Conservation (phyloP, 164 flowering plant species). For the Saururus chinensis region DNA sequence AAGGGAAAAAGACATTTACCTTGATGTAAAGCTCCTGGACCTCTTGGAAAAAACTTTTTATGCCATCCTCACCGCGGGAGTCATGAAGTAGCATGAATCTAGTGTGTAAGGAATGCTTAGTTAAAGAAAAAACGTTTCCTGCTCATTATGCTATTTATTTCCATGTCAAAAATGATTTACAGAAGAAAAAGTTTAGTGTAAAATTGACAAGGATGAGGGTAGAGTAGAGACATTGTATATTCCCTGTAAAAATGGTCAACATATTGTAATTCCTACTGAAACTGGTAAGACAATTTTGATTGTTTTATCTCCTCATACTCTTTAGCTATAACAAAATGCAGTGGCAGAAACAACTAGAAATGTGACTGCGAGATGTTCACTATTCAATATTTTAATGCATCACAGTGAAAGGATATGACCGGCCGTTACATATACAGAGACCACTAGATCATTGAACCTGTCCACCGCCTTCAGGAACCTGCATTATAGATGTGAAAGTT, state of each 20-base stretch:
- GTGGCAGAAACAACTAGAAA: no score
- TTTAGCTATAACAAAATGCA: no score
- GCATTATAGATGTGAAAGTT: slow-evolving; percentile 5
- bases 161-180: neutral
- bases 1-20: no score
- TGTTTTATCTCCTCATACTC: no score
- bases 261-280: no score
- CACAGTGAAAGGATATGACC: slow-evolving; percentile 57
- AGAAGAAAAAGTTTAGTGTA: no score
- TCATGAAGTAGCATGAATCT: slow-evolving; percentile 96
- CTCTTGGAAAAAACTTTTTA: slow-evolving; percentile 96
- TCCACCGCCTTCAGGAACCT: slow-evolving; percentile 85
- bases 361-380: no score
- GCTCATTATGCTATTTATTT: neutral
- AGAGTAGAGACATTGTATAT: no score
- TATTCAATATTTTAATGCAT: no score
- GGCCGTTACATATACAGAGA: slow-evolving; percentile 89
- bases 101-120: slow-evolving; percentile 51
- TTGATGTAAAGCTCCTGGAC: slow-evolving; percentile 96
- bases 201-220: no score
- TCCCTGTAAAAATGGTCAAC: no score
- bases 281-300: no score
- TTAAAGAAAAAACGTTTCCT: slow-evolving; percentile 28
- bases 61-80: slow-evolving; percentile 95
- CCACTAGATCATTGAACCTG: slow-evolving; percentile 80